These are phyloP conservation scores for Pseudogymnoascus sp. DNA, from an alignment of 2,329 filamentous ascomycete species.

Conservation along the genomic window DNA sequence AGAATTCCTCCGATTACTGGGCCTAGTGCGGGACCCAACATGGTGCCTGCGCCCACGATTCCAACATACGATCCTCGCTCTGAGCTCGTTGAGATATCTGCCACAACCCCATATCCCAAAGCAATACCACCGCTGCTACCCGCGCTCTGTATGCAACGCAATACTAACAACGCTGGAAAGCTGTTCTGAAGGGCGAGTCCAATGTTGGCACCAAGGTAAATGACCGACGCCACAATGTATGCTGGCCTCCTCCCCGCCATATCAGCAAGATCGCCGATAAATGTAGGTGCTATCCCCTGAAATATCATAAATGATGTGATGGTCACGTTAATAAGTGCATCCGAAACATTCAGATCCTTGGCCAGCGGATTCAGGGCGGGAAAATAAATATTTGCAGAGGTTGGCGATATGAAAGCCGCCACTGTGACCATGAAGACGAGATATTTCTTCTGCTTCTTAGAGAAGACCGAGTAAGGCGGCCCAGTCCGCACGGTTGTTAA, in stretches of 20 bases:
- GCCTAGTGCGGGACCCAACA: slow-evolving; percentile 35
- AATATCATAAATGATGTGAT: slow-evolving; percentile 11
- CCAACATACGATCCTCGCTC: slow-evolving; percentile 71
- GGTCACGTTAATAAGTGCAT: slow-evolving; percentile 12
- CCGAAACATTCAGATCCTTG: neutral
- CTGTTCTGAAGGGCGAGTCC: slow-evolving; percentile 42
- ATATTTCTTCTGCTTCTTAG: slow-evolving; percentile 39
- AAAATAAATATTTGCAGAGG: neutral
- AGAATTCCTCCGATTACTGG: slow-evolving; percentile 43
- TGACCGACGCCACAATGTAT: slow-evolving; percentile 43
- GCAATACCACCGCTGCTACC: slow-evolving; percentile 53
- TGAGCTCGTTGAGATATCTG: slow-evolving; percentile 61
- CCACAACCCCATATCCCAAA: slow-evolving; percentile 63
- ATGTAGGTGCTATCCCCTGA: slow-evolving; percentile 6
- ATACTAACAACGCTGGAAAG: slow-evolving; percentile 32
- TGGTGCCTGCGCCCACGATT: slow-evolving; percentile 46
- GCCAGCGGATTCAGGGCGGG: neutral
- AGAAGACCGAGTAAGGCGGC: slow-evolving; percentile 28
- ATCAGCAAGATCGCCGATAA: slow-evolving; percentile 33
- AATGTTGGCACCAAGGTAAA: slow-evolving; percentile 47
- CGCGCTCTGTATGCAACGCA: slow-evolving; percentile 5
- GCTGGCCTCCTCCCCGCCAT: slow-evolving; percentile 45
- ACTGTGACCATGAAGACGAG: slow-evolving; percentile 47
- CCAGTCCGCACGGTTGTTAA: slow-evolving; percentile 23
- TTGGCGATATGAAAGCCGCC: slow-evolving; percentile 30